phyloP scores from a whole-genome alignment of 306 rosid species.

The Calophaca sinica region DNA sequence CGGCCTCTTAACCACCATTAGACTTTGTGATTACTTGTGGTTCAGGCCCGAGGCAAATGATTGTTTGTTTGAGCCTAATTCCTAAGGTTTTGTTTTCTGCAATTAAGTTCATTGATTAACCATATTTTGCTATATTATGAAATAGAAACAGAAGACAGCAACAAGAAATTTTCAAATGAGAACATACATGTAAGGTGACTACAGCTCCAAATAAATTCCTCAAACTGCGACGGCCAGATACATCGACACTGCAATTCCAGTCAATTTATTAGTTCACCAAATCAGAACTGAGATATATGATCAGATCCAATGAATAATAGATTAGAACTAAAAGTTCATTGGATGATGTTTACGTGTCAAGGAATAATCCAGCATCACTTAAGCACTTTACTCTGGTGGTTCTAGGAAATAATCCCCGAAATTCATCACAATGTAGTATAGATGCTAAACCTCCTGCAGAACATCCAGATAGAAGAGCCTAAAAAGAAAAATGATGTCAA shows the following conservation, averaged over 20 bases:
- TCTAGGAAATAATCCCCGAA: slow-evolving; percentile 63
- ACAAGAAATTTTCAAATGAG: slow-evolving; percentile 19
- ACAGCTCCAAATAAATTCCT: slow-evolving; percentile 74
- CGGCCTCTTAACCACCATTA: slow-evolving; percentile 14
- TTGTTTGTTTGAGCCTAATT: neutral
- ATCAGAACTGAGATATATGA: slow-evolving; percentile 22
- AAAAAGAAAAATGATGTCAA: slow-evolving; percentile 35
- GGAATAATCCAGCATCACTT: slow-evolving; percentile 87
- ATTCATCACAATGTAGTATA: slow-evolving; percentile 83
- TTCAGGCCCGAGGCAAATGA: slow-evolving; percentile 16
- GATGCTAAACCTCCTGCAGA: slow-evolving; percentile 90
- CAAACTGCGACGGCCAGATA: slow-evolving; percentile 72
- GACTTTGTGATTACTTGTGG: slow-evolving; percentile 9
- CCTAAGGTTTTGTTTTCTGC: too few species aligned
- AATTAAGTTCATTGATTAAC: neutral
- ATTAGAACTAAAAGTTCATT: slow-evolving; percentile 36
- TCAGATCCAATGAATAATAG: slow-evolving; percentile 25
- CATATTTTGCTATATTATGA: neutral
- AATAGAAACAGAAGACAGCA: slow-evolving; percentile 30
- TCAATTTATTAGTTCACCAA: slow-evolving; percentile 20
- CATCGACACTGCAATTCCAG: slow-evolving; percentile 64
- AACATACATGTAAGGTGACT: slow-evolving; percentile 70
- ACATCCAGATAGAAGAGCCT: slow-evolving; percentile 90
- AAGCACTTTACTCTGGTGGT: slow-evolving; percentile 77
- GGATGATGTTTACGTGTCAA: slow-evolving; percentile 65